Evolutionary conservation across 805 yeast genomes (phyloP).

Genomic region (Myxozyma monticola): DNA sequence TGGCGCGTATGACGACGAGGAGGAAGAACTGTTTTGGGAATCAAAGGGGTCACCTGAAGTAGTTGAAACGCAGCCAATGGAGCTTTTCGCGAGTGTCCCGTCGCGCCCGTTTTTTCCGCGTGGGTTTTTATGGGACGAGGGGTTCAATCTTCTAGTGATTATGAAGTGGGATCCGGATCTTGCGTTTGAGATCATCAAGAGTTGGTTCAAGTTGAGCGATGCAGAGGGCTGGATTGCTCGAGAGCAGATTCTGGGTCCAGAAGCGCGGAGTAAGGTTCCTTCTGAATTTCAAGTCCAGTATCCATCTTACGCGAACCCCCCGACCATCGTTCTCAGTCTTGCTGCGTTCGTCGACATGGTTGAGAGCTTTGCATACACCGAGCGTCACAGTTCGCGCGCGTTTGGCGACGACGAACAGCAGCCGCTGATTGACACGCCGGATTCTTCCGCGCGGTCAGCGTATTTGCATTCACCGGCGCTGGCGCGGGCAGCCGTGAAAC

Average conservation of each 20-base stretch:
- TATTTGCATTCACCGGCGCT: constrained; percentile 55
- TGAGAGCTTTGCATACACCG: constrained; percentile 1
- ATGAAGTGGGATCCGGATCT: constrained; percentile 61
- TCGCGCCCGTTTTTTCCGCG: constrained; percentile 93
- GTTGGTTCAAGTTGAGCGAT: constrained; percentile 87
- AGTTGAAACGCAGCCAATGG: constrained; percentile 68
- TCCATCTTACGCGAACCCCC: constrained; percentile 92
- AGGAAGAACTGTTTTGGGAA: constrained; percentile 47
- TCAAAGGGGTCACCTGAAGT: constrained; percentile 25
- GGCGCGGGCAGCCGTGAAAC: constrained; percentile 42
- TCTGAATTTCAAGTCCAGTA: constrained; percentile 78
- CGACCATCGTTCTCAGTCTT: constrained; percentile 69
- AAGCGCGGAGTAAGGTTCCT: constrained; percentile 87
- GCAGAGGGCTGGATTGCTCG: constrained; percentile 96
- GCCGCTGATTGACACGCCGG: constrained; percentile 2
- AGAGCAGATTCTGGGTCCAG: constrained; percentile 90
- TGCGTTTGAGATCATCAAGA: constrained; percentile 58
- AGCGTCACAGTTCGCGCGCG: constrained; percentile 5
- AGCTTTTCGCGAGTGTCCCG: constrained; percentile 81
- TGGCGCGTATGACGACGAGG: constrained; percentile 66
- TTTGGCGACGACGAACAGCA: constrained; percentile 6
- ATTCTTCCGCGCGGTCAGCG: constrained; percentile 41
- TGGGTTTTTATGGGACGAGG: constrained; percentile 99
- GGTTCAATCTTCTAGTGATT: constrained; percentile 84
- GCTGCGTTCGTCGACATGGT: constrained; percentile 28